These are phyloP conservation scores for Cladosporium phlei DNA, from an alignment of 2,329 filamentous ascomycete species.

Conservation along the genomic window DNA sequence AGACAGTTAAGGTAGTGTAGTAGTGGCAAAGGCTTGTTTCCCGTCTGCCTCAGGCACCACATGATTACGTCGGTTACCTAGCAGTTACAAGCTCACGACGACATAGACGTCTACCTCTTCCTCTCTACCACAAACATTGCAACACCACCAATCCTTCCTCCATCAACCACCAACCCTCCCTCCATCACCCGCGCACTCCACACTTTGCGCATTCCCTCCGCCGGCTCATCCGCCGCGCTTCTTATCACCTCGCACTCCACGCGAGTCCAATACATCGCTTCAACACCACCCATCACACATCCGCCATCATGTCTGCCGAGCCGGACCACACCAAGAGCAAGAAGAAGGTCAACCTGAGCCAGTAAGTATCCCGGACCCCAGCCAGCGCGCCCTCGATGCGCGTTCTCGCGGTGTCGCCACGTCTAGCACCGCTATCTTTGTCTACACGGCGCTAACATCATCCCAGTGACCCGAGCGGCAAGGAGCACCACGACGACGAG, in stretches of 20 bases:
- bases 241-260: not conserved
- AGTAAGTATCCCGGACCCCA: conserved; percentile 37
- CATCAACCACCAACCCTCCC: no score
- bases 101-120: no score
- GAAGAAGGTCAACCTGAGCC: conserved; percentile 46
- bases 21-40: no score
- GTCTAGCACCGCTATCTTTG: conserved; percentile 59
- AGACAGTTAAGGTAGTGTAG: no score
- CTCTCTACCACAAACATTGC: not conserved
- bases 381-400: conserved; percentile 4
- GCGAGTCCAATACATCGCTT: conserved; percentile 11
- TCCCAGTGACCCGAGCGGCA: conserved; percentile 26
- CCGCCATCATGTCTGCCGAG: conserved; percentile 45
- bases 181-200: not conserved
- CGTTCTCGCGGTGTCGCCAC: conserved; percentile 32
- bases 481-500: conserved; percentile 69
- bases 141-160: no score
- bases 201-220: not conserved
- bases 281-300: conserved; percentile 2
- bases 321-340: conserved; percentile 41
- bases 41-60: no score
- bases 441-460: conserved; percentile 62
- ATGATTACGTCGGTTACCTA: no score
- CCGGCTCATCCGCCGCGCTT: conserved; percentile 3
- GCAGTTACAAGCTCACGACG: not conserved